Evolutionary conservation across 2,329 filamentous ascomycete genomes (phyloP).

Genomic region (Fusarium mundagurra): DNA sequence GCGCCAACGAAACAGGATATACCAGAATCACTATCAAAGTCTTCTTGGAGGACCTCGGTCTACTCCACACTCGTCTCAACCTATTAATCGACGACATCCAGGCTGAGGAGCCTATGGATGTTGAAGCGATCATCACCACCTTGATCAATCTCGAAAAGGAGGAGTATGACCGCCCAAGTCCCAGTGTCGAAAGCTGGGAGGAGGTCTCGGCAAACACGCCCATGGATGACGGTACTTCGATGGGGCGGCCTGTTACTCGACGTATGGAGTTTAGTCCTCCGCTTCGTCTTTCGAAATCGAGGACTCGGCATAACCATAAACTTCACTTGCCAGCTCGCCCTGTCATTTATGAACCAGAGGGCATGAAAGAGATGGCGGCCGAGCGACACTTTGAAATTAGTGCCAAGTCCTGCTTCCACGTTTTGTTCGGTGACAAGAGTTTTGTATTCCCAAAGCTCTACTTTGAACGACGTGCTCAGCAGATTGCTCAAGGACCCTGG

Average conservation of each 20-base stretch:
- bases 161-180: conserved; percentile 66
- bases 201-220: conserved; percentile 73
- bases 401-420: conserved; percentile 93
- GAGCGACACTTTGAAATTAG: conserved; percentile 90
- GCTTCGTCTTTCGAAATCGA: conserved; percentile 47
- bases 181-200: conserved; percentile 91
- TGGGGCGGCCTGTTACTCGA: conserved; percentile 50
- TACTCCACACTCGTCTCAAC: conserved; percentile 86
- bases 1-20: conserved; percentile 69
- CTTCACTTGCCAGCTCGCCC: conserved; percentile 85
- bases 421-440: conserved; percentile 95
- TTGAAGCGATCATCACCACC: conserved; percentile 76
- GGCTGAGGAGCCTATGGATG: conserved; percentile 72
- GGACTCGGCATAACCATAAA: conserved; percentile 64
- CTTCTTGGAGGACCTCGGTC: conserved; percentile 85
- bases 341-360: conserved; percentile 84
- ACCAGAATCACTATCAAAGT: conserved; percentile 88
- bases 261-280: conserved; percentile 50
- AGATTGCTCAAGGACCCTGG: conserved; percentile 91
- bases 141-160: conserved; percentile 79
- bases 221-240: conserved; percentile 63
- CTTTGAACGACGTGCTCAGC: conserved; percentile 80
- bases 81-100: conserved; percentile 84
- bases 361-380: conserved; percentile 78
- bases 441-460: conserved; percentile 93